Evolutionary conservation across 169 alveolate genomes (phyloP).

Genomic region (Cryptosporidium muris): DNA sequence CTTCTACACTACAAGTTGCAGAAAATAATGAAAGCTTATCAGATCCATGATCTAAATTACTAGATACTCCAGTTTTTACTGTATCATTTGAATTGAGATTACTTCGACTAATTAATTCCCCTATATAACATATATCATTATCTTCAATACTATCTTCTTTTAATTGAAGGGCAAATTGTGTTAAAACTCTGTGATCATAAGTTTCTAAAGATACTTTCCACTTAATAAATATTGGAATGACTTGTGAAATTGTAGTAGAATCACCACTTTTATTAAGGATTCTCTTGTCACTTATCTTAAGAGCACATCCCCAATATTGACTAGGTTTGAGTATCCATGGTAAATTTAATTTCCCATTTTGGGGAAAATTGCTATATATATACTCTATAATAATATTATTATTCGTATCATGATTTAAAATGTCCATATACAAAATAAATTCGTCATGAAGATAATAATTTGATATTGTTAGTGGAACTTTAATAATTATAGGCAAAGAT

Average conservation of each 20-base stretch:
- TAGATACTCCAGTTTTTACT: neutral
- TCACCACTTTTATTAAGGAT: neutral
- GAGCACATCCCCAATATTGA: conserved; percentile 49
- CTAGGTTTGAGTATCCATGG: conserved; percentile 16
- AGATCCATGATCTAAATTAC: neutral
- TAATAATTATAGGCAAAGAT: conserved; percentile 44
- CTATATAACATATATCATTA: neutral
- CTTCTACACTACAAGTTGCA: conserved; percentile 50
- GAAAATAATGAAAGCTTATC: neutral
- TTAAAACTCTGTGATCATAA: conserved; percentile 1
- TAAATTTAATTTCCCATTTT: neutral
- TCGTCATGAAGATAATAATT: conserved; percentile 40
- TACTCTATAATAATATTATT: conserved; percentile 29
- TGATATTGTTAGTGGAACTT: conserved; percentile 44
- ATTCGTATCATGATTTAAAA: conserved; percentile 17
- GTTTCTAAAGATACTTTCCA: conserved; percentile 4
- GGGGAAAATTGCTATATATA: conserved; percentile 29
- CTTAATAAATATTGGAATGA: conserved; percentile 52
- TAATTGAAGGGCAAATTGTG: conserved; percentile 55
- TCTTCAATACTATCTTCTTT: neutral
- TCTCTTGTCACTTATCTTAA: neutral
- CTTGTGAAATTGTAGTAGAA: neutral
- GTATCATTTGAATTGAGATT: neutral
- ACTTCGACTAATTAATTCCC: neutral
- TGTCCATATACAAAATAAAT: conserved; percentile 29